phyloP scores from a whole-genome alignment of 129 eudicot genomes.

The Flaveria linearis region DNA sequence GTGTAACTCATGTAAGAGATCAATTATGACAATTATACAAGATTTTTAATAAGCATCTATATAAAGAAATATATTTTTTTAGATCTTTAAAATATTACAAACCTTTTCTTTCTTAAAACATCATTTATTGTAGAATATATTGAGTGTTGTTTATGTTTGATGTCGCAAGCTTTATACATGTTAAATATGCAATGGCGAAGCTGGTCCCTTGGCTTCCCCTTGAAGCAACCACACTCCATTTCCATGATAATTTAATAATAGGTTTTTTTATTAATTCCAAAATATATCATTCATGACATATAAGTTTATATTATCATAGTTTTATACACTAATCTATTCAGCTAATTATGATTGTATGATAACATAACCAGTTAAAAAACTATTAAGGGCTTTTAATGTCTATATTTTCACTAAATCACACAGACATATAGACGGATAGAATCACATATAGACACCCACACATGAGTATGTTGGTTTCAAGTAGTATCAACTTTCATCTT shows the following conservation, averaged over 20 bases:
- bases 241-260: background rate
- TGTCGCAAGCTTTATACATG: slow-evolving; percentile 31
- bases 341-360: no score
- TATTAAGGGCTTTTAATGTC: no score
- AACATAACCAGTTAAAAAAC: no score
- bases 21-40: background rate
- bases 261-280: background rate
- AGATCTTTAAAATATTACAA: background rate
- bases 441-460: no score
- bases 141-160: slow-evolving; percentile 21
- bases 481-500: no score
- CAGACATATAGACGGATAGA: no score
- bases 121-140: background rate
- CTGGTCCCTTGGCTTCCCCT: slow-evolving; percentile 28
- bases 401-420: no score
- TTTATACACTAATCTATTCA: no score
- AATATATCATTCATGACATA: background rate
- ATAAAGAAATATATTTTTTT: background rate
- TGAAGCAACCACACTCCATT: slow-evolving; percentile 23
- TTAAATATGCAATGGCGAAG: slow-evolving; percentile 15
- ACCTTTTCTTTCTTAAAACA: background rate
- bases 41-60: background rate
- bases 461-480: no score
- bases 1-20: background rate
- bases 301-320: background rate